Conservation (phyloP, 371 early-diverging fungal genomes). For the Choanephora cucurbitarum region DNA sequence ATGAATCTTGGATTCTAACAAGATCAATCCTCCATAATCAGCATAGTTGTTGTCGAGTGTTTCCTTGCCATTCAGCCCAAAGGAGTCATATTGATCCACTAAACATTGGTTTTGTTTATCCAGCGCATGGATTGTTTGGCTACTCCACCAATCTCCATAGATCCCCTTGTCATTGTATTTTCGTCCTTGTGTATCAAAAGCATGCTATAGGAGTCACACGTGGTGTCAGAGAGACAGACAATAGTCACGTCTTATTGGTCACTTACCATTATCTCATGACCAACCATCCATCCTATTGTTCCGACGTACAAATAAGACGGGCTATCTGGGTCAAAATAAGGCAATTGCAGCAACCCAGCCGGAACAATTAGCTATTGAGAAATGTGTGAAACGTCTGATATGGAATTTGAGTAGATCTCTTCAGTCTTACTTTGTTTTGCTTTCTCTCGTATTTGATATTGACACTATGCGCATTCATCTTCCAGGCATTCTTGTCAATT, state of each 20-base stretch:
- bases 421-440: conserved; percentile 25
- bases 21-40: conserved; percentile 62
- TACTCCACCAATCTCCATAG: conserved; percentile 66
- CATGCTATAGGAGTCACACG: conserved; percentile 42
- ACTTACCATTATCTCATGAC: conserved; percentile 62
- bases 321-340: conserved; percentile 47
- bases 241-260: conserved; percentile 15
- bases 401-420: neutral
- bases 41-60: conserved; percentile 76
- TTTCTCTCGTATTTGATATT: conserved; percentile 39
- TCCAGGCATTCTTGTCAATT: conserved; percentile 50
- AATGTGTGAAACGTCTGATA: neutral
- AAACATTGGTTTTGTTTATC: conserved; percentile 60
- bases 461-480: conserved; percentile 54
- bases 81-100: conserved; percentile 41
- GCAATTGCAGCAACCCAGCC: conserved; percentile 53
- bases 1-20: conserved; percentile 4
- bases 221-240: conserved; percentile 13
- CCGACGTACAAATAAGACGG: conserved; percentile 60
- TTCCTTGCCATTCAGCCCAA: conserved; percentile 56
- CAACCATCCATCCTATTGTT: conserved; percentile 59
- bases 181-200: conserved; percentile 59
- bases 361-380: conserved; percentile 52
- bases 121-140: conserved; percentile 49
- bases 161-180: conserved; percentile 51